phyloP scores from a whole-genome alignment of 306 rosid species.

The Coriaria nepalensis region DNA sequence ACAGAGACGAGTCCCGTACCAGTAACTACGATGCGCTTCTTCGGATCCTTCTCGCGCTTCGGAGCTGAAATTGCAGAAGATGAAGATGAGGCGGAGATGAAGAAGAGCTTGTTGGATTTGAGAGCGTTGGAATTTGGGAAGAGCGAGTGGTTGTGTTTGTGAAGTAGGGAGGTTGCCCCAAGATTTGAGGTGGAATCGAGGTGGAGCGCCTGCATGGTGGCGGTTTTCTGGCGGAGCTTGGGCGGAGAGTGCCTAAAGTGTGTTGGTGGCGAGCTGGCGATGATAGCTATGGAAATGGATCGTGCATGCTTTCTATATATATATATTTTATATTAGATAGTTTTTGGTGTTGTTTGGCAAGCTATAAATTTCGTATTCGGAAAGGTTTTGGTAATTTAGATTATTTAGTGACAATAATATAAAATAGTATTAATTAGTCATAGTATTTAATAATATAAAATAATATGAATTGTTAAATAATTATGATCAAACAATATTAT shows the following conservation, averaged over 20 bases:
- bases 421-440: too few relatives aligned
- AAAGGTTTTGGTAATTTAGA: too few relatives aligned
- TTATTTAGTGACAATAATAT: too few relatives aligned
- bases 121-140: conserved; percentile 15
- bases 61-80: conserved; percentile 42
- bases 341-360: conserved; percentile 2
- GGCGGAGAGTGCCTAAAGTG: conserved; percentile 2
- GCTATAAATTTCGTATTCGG: not conserved
- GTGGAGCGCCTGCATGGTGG: conserved; percentile 50
- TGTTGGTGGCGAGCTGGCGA: conserved; percentile 6
- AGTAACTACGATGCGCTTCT: conserved; percentile 87
- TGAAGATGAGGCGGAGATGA: conserved; percentile 33
- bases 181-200: conserved; percentile 24
- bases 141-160: not conserved
- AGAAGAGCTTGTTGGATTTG: conserved; percentile 19
- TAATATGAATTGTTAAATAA: too few relatives aligned
- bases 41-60: conserved; percentile 73
- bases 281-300: conserved; percentile 15
- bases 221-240: not conserved
- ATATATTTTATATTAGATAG: too few relatives aligned
- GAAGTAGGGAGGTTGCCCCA: conserved; percentile 32
- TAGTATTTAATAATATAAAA: too few relatives aligned
- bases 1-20: conserved; percentile 89
- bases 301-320: too few relatives aligned
- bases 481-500: too few relatives aligned